Percentiles rank a stretch among this genome's conserved stretches.
These are phyloP conservation scores for Ceratocystis cubensis DNA, from an alignment of 2,329 filamentous ascomycete genomes.

Conservation along the genomic window DNA sequence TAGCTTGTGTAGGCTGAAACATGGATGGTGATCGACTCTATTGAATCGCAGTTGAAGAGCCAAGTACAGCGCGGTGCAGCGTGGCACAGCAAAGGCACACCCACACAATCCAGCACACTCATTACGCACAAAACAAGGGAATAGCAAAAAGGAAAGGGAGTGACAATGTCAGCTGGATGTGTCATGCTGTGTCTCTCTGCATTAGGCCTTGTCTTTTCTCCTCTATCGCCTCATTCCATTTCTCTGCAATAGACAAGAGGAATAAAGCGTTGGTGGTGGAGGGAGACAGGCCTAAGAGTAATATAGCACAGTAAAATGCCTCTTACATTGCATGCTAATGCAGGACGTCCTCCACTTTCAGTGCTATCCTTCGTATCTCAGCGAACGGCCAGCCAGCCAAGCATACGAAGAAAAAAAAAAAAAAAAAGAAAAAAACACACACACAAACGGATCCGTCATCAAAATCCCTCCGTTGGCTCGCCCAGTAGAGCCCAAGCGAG, in stretches of 20 bases:
- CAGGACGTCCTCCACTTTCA: not conserved
- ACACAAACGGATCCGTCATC: not conserved
- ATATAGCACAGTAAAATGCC: not conserved
- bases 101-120: too few species aligned
- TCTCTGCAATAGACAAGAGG: not conserved
- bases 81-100: too few species aligned
- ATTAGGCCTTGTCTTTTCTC: not conserved
- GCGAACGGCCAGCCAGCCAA: not conserved
- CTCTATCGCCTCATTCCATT: not conserved
- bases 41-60: not conserved
- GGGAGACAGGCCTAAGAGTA: not conserved
- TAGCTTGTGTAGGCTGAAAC: not conserved
- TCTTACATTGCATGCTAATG: not conserved
- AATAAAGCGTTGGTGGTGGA: not conserved
- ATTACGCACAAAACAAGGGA: not conserved
- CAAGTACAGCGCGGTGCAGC: too few species aligned
- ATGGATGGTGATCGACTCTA: not conserved
- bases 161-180: slow-evolving; percentile 2
- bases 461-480: too few species aligned
- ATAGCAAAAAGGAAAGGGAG: not conserved
- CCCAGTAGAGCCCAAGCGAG: too few species aligned
- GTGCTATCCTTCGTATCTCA: not conserved
- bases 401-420: not conserved
- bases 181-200: not conserved
- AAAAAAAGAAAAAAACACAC: not conserved